Base-by-base conservation (phyloP, 768 basidiomycete species). In the Collybia sordida region DNA sequence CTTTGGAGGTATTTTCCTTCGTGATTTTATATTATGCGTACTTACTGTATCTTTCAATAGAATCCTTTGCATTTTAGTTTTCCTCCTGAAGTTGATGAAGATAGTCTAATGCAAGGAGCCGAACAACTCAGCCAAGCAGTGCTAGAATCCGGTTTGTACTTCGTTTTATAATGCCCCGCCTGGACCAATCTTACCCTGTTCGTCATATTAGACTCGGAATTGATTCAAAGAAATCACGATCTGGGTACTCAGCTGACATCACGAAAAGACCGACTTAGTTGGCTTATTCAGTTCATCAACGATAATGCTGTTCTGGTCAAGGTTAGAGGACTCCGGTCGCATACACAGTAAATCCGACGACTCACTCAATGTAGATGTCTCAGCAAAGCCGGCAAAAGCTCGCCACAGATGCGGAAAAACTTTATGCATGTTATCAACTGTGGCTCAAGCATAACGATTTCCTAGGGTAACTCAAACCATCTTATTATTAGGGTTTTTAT, bases 271-370 rank as follows among this genome's bases (percentile, higher is more conserved):
- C 74, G 90, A 31, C 70, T 95, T 23, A 83, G 82, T 47, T 92
- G 90, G 78, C 74, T 98, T n/a, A 90, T 96, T 56, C 78, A 77
- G 21, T 96, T 93, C 64, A 89, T 97, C 59, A 90, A 93, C 39
- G 86, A 90, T 45, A 96, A 96, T 64, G 85, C 80, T 0, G 86
- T 86, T 4, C 71, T 95, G 28, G 72, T 72, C 34, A 92, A 90
- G 77, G 93, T 89, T 25, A 69, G 49, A 17, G 53, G 23, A n/a
- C 17, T 8, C 22, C 47, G 12, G 43, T 35, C 47, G 11, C 9
- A 25, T 44, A 18, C 21, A 14, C 21, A 23, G 28, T 35, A 17
- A 18, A 28, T 21, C 37, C 37, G n/a, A 35, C 12, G 43, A 34
- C 45, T 47, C 28, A 38, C 14, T 2, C 31, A 3, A 31, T 3